phyloP scores from a whole-genome alignment of 495 filamentous ascomycete genomes.

The Endocarpon pusillum region DNA sequence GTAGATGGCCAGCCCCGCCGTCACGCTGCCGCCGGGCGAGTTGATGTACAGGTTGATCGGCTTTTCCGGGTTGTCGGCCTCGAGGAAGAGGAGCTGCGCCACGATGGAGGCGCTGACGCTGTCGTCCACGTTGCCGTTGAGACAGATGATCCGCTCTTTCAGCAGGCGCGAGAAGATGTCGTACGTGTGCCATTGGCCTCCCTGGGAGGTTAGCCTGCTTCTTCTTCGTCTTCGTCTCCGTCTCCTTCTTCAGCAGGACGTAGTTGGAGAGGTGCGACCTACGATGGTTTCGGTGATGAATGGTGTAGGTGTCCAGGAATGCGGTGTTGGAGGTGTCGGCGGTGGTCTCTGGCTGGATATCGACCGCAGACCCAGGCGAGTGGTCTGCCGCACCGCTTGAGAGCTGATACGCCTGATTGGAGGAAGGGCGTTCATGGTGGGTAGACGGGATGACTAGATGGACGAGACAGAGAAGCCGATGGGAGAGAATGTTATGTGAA shows the following conservation, averaged over 20 bases:
- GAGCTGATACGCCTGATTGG: no score
- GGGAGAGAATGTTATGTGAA: constrained; percentile 1
- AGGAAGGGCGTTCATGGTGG: constrained; percentile 3
- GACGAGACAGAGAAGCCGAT: constrained; percentile 2
- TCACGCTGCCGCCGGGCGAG: constrained; percentile 89
- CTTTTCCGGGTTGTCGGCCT: constrained; percentile 88
- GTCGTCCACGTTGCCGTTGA: constrained; percentile 86
- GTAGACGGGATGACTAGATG: background rate
- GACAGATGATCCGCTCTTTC: constrained; percentile 89
- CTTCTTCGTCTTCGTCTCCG: constrained; percentile 51
- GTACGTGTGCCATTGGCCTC: constrained; percentile 29
- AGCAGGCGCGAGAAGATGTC: constrained; percentile 72
- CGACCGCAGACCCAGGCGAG: no score
- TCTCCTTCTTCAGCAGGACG: constrained; percentile 57
- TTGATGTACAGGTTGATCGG: constrained; percentile 96
- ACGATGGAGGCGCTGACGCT: constrained; percentile 77
- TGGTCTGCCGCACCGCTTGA: no score
- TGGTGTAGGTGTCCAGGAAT: constrained; percentile 46
- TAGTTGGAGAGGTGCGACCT: constrained; percentile 30
- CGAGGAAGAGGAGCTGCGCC: constrained; percentile 90
- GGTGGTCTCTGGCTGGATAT: constrained; percentile 18
- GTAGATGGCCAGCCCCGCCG: constrained; percentile 88
- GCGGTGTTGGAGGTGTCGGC: constrained; percentile 22
- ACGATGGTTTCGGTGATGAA: constrained; percentile 71
- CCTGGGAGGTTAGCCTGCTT: constrained; percentile 7